phyloP scores from a whole-genome alignment of 495 filamentous ascomycete genomes.

The Podospora pseudoanserina region DNA sequence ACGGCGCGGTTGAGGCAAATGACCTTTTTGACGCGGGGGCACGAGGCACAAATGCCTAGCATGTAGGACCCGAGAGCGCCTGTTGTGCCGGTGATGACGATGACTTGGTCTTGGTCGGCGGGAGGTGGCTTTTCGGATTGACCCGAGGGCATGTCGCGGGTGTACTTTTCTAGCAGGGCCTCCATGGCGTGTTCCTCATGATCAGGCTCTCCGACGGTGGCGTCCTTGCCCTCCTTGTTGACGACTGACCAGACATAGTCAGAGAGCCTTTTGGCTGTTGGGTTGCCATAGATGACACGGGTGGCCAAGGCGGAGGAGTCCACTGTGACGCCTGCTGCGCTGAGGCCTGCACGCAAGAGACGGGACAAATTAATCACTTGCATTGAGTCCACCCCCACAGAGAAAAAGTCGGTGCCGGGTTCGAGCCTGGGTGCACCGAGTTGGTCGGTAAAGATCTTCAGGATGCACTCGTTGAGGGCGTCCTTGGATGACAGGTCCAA shows the following conservation, averaged over 20 bases:
- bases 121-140: conserved; percentile 32
- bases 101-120: conserved; percentile 35
- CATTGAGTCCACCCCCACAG: conserved; percentile 51
- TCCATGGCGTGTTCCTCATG: conserved; percentile 34
- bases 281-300: conserved; percentile 40
- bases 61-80: conserved; percentile 58
- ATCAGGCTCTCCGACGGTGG: conserved; percentile 6
- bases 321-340: conserved; percentile 28
- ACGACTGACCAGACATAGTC: conserved; percentile 28
- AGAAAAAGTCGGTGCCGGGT: conserved; percentile 43
- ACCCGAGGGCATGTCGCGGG: conserved; percentile 27
- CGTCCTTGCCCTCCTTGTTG: conserved; percentile 20
- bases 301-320: conserved; percentile 33
- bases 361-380: conserved; percentile 43
- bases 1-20: conserved; percentile 54
- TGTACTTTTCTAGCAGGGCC: conserved; percentile 40
- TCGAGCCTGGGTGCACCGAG: conserved; percentile 31
- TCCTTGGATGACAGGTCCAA: conserved; percentile 35
- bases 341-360: conserved; percentile 33
- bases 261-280: conserved; percentile 35
- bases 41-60: conserved; percentile 40
- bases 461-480: conserved; percentile 33
- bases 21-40: conserved; percentile 44
- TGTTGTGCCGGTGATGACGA: conserved; percentile 59
- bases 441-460: conserved; percentile 30